Evolutionary conservation across 179 eudicot species (phyloP).

Genomic region (Drosera spatulata): DNA sequence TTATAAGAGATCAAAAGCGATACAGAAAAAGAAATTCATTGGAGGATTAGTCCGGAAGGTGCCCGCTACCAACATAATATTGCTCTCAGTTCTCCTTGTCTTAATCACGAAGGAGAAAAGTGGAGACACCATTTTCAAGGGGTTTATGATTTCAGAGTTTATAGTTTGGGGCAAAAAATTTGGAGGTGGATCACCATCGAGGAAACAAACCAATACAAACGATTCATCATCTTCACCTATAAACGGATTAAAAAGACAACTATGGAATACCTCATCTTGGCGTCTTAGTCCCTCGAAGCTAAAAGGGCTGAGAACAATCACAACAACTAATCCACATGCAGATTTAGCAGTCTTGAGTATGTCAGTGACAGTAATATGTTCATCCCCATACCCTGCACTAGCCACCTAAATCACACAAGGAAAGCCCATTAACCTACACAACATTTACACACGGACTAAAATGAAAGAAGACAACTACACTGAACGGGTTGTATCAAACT

Average conservation of each 20-base stretch:
- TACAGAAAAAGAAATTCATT: too few relatives aligned
- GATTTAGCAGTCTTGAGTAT: constrained; percentile 42
- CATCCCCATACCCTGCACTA: constrained; percentile 81
- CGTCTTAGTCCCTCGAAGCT: constrained; percentile 94
- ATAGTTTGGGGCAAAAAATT: too few relatives aligned
- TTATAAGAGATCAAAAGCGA: too few relatives aligned
- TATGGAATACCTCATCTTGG: constrained; percentile 56
- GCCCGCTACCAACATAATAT: too few relatives aligned
- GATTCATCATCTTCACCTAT: too few relatives aligned
- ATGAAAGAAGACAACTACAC: background rate
- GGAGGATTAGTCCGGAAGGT: too few relatives aligned
- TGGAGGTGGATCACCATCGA: background rate
- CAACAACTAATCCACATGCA: constrained; percentile 47
- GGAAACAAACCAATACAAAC: constrained; percentile 3
- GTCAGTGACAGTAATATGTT: constrained; percentile 42
- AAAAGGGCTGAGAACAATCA: constrained; percentile 75
- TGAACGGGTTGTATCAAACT: too few relatives aligned
- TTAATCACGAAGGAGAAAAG: too few relatives aligned
- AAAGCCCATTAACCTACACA: background rate
- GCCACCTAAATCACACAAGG: constrained; percentile 48
- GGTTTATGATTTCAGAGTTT: too few relatives aligned
- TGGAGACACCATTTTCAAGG: too few relatives aligned
- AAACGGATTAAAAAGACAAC: too few relatives aligned
- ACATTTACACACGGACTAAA: constrained; percentile 1
- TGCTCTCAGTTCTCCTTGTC: too few relatives aligned